A percentile compares a stretch with the other conserved stretches of the same genome.
phyloP scores from a whole-genome alignment of 192 early-diverging fungal species.

The Obelidium mucronatum region DNA sequence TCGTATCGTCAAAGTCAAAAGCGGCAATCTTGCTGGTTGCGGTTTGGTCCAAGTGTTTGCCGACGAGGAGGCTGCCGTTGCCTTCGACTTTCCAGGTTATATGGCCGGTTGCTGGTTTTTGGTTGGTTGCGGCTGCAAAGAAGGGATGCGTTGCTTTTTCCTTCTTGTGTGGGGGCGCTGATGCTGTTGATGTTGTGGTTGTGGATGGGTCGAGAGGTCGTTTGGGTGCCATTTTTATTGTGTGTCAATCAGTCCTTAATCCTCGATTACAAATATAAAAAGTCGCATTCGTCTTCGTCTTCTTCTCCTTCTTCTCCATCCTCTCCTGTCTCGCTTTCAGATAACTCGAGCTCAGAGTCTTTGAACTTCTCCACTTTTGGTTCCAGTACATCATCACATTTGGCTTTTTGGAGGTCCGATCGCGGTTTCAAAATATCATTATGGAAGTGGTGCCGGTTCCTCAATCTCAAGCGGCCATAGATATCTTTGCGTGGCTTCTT shows the following conservation, averaged over 20 bases:
- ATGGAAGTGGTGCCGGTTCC: too few relatives aligned
- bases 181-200: neutral
- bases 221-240: neutral
- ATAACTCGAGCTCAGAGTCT: too few relatives aligned
- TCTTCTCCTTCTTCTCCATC: too few relatives aligned
- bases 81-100: neutral
- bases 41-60: neutral
- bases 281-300: too few relatives aligned
- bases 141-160: neutral
- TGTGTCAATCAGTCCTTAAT: neutral
- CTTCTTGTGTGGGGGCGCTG: neutral
- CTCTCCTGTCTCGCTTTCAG: too few relatives aligned
- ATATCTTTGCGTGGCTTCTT: too few relatives aligned
- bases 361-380: too few relatives aligned
- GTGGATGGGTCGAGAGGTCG: neutral
- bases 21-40: slow-evolving; percentile 63
- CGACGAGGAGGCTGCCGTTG: slow-evolving; percentile 1
- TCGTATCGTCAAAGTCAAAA: slow-evolving; percentile 82
- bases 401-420: too few relatives aligned
- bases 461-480: too few relatives aligned
- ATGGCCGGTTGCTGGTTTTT: neutral
- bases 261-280: too few relatives aligned
- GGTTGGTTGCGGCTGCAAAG: neutral
- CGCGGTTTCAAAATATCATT: too few relatives aligned
- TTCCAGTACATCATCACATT: too few relatives aligned